Evolutionary conservation across 805 yeast species (phyloP).

Genomic region (Scheffersomyces spartinae): DNA sequence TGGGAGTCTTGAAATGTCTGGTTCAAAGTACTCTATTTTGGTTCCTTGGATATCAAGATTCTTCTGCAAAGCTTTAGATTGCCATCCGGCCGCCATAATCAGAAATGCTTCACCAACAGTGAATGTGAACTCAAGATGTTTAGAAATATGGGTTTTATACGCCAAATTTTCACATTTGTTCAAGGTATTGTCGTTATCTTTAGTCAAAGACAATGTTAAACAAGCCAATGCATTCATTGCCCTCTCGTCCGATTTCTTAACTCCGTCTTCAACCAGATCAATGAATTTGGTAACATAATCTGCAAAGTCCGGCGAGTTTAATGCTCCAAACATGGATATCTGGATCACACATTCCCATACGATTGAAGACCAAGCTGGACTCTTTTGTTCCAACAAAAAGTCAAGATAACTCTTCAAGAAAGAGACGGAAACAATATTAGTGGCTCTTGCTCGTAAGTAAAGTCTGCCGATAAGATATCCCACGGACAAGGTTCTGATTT

Average conservation of each 20-base stretch:
- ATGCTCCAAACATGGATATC: conserved; percentile 32
- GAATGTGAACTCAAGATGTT: conserved; percentile 66
- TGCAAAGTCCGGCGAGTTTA: conserved; percentile 20
- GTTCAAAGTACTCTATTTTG: conserved; percentile 8
- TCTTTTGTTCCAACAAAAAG: conserved; percentile 1
- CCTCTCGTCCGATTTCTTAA: conserved; percentile 47
- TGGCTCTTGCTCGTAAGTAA: conserved; percentile 15
- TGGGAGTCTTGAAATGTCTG: conserved; percentile 9
- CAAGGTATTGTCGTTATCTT: conserved; percentile 7
- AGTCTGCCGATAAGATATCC: conserved; percentile 40
- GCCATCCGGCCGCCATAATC: conserved; percentile 66
- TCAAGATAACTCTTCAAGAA: conserved; percentile 2
- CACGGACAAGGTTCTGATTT: too few relatives aligned
- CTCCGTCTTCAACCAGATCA: conserved; percentile 20
- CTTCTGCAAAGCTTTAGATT: conserved; percentile 41
- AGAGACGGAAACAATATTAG: conserved; percentile 1
- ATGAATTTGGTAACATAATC: conserved; percentile 10
- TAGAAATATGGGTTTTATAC: conserved; percentile 49
- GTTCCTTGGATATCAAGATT: conserved; percentile 43
- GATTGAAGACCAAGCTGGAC: too few relatives aligned
- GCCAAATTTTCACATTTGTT: conserved; percentile 29
- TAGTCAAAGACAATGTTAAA: conserved; percentile 28
- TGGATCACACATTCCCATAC: conserved; percentile 34
- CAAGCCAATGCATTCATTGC: conserved; percentile 47
- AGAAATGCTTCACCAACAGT: conserved; percentile 78